Base-by-base conservation (phyloP, 306 rosid genomes). In the Amphicarpaea edgeworthii region DNA sequence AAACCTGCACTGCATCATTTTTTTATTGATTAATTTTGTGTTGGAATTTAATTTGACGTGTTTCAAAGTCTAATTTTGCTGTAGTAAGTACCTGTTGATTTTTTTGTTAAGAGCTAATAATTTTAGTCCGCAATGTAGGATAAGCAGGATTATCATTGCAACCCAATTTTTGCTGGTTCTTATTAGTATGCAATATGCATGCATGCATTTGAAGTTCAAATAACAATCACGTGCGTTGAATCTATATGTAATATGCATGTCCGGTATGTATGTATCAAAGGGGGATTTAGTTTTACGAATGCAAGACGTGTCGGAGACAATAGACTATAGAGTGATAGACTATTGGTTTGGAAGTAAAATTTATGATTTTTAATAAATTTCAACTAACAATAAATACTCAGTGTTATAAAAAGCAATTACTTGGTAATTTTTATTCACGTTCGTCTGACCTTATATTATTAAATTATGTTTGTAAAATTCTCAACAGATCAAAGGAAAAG, bases 1-100 rank as follows among this genome's bases (percentile, higher is more conserved):
- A 88, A 88, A 85, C 97, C 77, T 90, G 68, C 87, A 84, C 84
- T 85, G 84, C 93, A 66, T 85, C 87, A 90, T 91, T 91, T 92
- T 88, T 92, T 89, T 81, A 90, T 93, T 90, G 93, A 92, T 94
- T 94, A 92, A 82, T 88, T 87, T 87, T 91, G 84, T 81, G 85
- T 86, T 88, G 87, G 85, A 90, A 84, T 87, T 86, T 80, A 74
- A 68, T 80, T 85, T 65, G 79, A 86, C 88, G 80, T 83, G 76
- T 63, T 82, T 83, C 77, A 72, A 78, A 65, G 19, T 79, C 84
- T 79, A 51, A 21, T 60, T 37, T 75, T 78, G 37, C 38, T 81
- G 83, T 83, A 50, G 57, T 50, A 50, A 50, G 57, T 50, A 50
- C 45, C 45, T 26, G 51, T 65, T 37, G 5, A 5, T 61, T 32